Conservation (phyloP, 352 stramenopile species). For the Phytophthora citricola region DNA sequence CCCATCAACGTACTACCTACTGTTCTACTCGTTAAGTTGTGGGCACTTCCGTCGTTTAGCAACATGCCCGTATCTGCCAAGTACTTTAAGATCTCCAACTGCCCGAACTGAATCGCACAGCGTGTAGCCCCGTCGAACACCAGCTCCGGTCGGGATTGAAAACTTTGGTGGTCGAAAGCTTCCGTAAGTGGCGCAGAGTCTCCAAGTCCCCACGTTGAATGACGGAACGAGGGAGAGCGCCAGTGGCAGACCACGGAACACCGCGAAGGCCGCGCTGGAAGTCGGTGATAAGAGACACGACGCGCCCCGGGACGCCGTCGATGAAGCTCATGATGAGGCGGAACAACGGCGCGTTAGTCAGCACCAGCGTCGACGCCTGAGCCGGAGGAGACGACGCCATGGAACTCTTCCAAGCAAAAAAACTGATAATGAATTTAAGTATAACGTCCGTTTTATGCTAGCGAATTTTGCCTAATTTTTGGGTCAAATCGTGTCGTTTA, state of each 20-base stretch:
- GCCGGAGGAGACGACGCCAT: conserved; percentile 1
- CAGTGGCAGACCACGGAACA: conserved; percentile 33
- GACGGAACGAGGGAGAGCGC: conserved; percentile 26
- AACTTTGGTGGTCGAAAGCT: conserved; percentile 32
- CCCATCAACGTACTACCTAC: conserved; percentile 30
- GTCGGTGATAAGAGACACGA: conserved; percentile 26
- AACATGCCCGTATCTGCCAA: conserved; percentile 21
- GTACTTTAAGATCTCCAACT: conserved; percentile 36
- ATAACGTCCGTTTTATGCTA: no score
- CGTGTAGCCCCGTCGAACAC: conserved; percentile 26
- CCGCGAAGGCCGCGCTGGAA: conserved; percentile 11
- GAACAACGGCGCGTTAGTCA: conserved; percentile 37
- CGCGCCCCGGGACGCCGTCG: conserved; percentile 37
- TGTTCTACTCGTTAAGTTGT: conserved; percentile 17
- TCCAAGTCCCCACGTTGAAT: conserved; percentile 37
- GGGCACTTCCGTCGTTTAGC: not conserved
- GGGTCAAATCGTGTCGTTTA: no score
- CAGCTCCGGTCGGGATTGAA: conserved; percentile 29
- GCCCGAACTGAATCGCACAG: conserved; percentile 43
- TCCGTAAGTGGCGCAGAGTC: conserved; percentile 23
- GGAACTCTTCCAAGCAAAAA: not conserved
- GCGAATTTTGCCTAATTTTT: no score
- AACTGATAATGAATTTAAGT: no score
- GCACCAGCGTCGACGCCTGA: conserved; percentile 28
- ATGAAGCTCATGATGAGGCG: conserved; percentile 40